Evolutionary conservation across 805 yeast genomes (phyloP), one percentile per base, ranked within the genome.

Genomic region (Kregervanrija fluxuum): DNA sequence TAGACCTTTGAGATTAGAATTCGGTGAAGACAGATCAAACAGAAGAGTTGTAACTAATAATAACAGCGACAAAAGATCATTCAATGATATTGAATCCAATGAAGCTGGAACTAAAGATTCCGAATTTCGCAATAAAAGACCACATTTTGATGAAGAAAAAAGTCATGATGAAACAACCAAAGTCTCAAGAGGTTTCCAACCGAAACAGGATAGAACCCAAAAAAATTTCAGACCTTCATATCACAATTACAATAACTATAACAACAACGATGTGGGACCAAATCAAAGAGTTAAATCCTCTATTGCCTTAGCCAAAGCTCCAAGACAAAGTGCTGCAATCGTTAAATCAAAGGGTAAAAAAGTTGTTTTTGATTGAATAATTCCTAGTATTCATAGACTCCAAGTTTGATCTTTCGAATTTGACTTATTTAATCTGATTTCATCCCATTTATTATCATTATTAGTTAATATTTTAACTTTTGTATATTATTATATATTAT

Each of bases 311-410:
- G 91, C 96, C 2, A 71, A 71, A 12, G 96, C 98, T 3, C 95
- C 77, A 66, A 80, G 98, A 68, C 95, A 81, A 8, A 82, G 86
- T 56, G 87, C 88, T 14, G 90, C 95, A 5, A 86, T 91, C 59
- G 95, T 89, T 30, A 79, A 86, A 41, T 84, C 96, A 1, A 71
- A 81, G n/a, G 98, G 98, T 62, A 90, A 86, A 66, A 91, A 89
- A 62, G 71, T 75, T 35, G 82, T 76, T 5, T 87, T 87, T 59
- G 83, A 82, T 53, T 42, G 14, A 36, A 35, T 45, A 37, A 14
- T 42, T 30, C 11, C 9, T 40, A n/a, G 2, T 22, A 22, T 22
- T 22, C 6, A 22, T 22, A 22, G 28, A 22, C 8, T 22, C 8
- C 8, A 22, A 22, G 28, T 22, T 22, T 22, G 28, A 22, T 8